Evolutionary conservation across 352 stramenopile genomes (phyloP), one percentile per base, ranked within the genome.

Genomic region (Phytophthora hybrid): DNA sequence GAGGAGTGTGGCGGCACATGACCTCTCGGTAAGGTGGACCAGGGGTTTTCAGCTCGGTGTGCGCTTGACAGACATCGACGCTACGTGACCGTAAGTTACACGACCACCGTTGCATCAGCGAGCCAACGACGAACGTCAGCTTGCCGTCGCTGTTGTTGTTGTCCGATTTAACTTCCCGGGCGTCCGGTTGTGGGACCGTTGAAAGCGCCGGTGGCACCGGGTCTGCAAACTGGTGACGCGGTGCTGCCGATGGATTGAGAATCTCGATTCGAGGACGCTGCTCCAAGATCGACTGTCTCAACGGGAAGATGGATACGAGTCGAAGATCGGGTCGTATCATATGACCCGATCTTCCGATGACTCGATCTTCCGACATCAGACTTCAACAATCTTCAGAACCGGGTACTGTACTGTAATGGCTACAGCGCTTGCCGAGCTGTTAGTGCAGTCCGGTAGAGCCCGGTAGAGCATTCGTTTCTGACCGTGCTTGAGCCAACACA

Each of bases 201-300:
- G 10, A 6, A 23, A 10, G 23, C 23, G 6, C 21, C 26, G 52
- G 52, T 19, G 21, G 19, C 46, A 52, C 18, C 21, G n/a, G 10
- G 13, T 7, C 16, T 18, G 49, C 54, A 58, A 58, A 10, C 31
- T 29, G 55, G n/a, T 32, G 55, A 60, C 55, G n/a, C 55, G 18
- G 13, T 55, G 41, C 41, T 31, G 23, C 18, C 14, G 41, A 64
- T 52, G 56, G 18, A 34, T 23, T 31, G 26, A 31, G 26, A 21
- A 23, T n/a, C 18, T 29, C 11, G 21, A 58, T 31, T 31, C 29
- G 29, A 31, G 29, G 29, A 7, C 29, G 21, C 52, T 58, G 51
- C 19, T 56, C 26, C 26, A 37, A 63, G 56, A 62, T 57, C 39
- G 54, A 39, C 54, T 64, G 31, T 70, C 54, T 70, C 54, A 66